These are phyloP conservation scores for Trichoderma sp. DNA, from an alignment of 2,329 filamentous ascomycete genomes.

Conservation along the genomic window DNA sequence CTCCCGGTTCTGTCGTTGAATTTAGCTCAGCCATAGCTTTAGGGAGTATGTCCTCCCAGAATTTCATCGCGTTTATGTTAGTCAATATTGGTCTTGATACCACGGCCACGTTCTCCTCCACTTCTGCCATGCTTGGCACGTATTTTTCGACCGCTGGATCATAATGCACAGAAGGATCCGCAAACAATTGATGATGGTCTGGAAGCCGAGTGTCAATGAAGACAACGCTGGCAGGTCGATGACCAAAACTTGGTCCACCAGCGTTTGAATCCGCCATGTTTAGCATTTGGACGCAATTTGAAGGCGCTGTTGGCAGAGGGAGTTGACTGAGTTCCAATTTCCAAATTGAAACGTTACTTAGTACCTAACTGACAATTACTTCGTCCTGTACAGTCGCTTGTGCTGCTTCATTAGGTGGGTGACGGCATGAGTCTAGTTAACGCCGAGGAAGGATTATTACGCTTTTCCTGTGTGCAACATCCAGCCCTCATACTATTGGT, in stretches of 20 bases:
- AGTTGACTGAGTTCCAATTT: background rate
- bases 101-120: background rate
- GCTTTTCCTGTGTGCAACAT: background rate
- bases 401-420: background rate
- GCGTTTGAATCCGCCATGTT: background rate
- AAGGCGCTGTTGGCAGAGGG: background rate
- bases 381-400: background rate
- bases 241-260: background rate
- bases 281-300: background rate
- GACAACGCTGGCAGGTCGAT: background rate
- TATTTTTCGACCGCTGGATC: background rate
- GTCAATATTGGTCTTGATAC: background rate
- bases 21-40: background rate
- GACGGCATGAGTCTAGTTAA: background rate
- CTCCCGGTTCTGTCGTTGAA: background rate
- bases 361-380: too few relatives aligned
- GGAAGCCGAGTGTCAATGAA: constrained; percentile 1
- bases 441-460: background rate
- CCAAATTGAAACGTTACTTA: background rate
- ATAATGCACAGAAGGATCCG: background rate
- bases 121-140: background rate
- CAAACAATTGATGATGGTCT: background rate
- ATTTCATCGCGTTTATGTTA: background rate
- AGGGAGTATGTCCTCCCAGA: background rate
- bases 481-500: background rate